Conservation (phyloP, 2,329 filamentous ascomycete species). For the Diaporthe eres region DNA sequence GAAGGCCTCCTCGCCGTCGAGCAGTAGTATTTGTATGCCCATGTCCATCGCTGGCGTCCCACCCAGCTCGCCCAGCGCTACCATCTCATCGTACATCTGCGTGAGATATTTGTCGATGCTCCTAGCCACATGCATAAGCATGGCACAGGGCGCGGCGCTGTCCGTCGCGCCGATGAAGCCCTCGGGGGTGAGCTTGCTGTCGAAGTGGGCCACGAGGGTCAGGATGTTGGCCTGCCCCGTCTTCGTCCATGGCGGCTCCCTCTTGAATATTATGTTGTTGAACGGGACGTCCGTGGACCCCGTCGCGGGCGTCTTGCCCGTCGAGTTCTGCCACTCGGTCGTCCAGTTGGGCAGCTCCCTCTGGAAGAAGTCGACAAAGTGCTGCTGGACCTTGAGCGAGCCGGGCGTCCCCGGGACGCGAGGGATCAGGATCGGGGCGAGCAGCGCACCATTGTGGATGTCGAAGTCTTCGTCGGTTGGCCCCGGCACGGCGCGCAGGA, state of each 20-base stretch:
- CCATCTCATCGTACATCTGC: slow-evolving; percentile 84
- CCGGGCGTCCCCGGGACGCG: slow-evolving; percentile 91
- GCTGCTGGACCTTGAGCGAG: slow-evolving; percentile 78
- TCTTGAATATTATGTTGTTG: slow-evolving; percentile 85
- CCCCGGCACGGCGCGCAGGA: slow-evolving; percentile 79
- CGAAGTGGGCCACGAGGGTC: slow-evolving; percentile 94
- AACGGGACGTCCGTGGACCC: slow-evolving; percentile 83
- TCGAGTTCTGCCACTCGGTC: slow-evolving; percentile 91
- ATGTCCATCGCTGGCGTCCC: slow-evolving; percentile 78
- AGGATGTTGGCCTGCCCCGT: slow-evolving; percentile 83
- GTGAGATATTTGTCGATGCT: slow-evolving; percentile 85
- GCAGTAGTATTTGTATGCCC: slow-evolving; percentile 88
- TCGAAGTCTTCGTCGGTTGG: slow-evolving; percentile 81
- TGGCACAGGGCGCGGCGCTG: slow-evolving; percentile 93
- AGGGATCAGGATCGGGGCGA: slow-evolving; percentile 88
- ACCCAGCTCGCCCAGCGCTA: slow-evolving; percentile 67
- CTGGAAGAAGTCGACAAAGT: slow-evolving; percentile 88
- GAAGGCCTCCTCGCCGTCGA: slow-evolving; percentile 97
- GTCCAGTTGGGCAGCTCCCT: slow-evolving; percentile 83
- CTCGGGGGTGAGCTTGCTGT: slow-evolving; percentile 82
- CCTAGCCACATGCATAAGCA: slow-evolving; percentile 88
- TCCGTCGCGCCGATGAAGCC: slow-evolving; percentile 96
- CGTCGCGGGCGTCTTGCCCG: slow-evolving; percentile 83
- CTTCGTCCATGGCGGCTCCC: slow-evolving; percentile 87
- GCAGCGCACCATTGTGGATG: slow-evolving; percentile 79